Percentiles rank a stretch among this genome's conserved stretches.
Evolutionary conservation across 2,329 filamentous ascomycete species (phyloP).

Genomic region (Davidsoniella neocaledoniae): DNA sequence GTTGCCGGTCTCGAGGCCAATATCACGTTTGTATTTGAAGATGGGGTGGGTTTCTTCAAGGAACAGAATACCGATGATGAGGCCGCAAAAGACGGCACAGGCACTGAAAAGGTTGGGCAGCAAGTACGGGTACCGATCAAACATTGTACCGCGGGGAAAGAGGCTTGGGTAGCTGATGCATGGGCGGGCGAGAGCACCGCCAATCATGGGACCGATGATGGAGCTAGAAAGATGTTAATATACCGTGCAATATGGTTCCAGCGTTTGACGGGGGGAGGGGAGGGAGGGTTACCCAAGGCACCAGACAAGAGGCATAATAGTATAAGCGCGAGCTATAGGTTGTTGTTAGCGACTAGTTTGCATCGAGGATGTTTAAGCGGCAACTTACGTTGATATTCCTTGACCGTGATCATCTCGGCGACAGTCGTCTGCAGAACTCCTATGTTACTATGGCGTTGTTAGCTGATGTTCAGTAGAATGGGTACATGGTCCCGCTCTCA

Average conservation of each 20-base stretch:
- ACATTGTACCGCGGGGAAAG: slow-evolving; percentile 59
- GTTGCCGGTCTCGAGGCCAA: slow-evolving; percentile 59
- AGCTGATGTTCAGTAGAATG: not conserved
- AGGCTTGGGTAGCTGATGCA: slow-evolving; percentile 63
- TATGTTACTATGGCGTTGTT: slow-evolving; percentile 49
- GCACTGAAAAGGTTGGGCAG: slow-evolving; percentile 86
- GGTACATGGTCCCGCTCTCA: not conserved
- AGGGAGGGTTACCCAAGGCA: slow-evolving; percentile 57
- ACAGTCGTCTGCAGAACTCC: slow-evolving; percentile 92
- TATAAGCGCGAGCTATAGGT: slow-evolving; percentile 64
- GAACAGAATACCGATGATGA: slow-evolving; percentile 66
- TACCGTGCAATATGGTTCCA: not conserved
- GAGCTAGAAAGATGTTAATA: slow-evolving; percentile 35
- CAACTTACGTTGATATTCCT: slow-evolving; percentile 72
- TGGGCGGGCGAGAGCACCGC: slow-evolving; percentile 75
- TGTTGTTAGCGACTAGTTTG: slow-evolving; percentile 16
- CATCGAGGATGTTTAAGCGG: not conserved
- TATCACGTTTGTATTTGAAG: slow-evolving; percentile 60
- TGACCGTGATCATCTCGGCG: slow-evolving; percentile 79
- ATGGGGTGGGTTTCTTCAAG: slow-evolving; percentile 86
- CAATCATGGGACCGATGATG: slow-evolving; percentile 81
- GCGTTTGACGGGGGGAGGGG: not conserved
- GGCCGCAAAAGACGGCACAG: slow-evolving; percentile 56
- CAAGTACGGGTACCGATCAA: slow-evolving; percentile 77
- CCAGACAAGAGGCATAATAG: slow-evolving; percentile 97